Base-by-base conservation (phyloP, 371 early-diverging fungal species). In the Circinella umbellata region DNA sequence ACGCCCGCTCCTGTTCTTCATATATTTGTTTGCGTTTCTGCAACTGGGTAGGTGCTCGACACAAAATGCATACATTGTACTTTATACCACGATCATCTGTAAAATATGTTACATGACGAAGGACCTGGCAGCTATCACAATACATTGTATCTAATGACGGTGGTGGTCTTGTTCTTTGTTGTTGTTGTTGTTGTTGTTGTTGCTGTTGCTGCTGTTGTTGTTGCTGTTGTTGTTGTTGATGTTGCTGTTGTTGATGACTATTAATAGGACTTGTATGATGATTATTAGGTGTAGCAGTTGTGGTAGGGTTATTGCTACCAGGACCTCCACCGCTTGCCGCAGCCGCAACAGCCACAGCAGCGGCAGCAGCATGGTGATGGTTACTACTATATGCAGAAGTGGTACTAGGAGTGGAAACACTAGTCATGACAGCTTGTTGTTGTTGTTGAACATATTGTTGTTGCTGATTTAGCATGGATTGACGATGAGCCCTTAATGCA, bases 21-120 rank as follows among this genome's bases (percentile, higher is more conserved):
- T 63, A 42, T 14, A 48, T 53, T 49, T 67, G 67, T 34, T 71
- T 71, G 48, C 67, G 71, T 57, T 71, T 71, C 37, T 67, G 71
- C 37, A 67, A 37, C 20, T 55, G 66, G 3, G 13, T 57, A 59
- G 70, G 61, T n/a, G 42, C 34, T 39, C 67, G 67, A 63, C 71
- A 71, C n/a, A 67, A 37, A 17, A 49, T 46, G 38, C 71, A 71
- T 15, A 71, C 67, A 37, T 49, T 62, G 34, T 67, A 67, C 49
- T 69, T 69, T 15, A 51, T 63, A 46, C 54, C 71, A 34, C 71
- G 62, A 36, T 71, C 71, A 20, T 63, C 67, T 17, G 63, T 38
- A 38, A 71, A 71, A 57, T 60, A 67, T 11, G 64, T 54, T 6
- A 39, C 55, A 20, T 67, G 67, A 17, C 71, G 71, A 55, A 67